Evolutionary conservation across 169 alveolate species (phyloP), one percentile per base, ranked within the genome.

Genomic region (Eimeria brunetti): DNA sequence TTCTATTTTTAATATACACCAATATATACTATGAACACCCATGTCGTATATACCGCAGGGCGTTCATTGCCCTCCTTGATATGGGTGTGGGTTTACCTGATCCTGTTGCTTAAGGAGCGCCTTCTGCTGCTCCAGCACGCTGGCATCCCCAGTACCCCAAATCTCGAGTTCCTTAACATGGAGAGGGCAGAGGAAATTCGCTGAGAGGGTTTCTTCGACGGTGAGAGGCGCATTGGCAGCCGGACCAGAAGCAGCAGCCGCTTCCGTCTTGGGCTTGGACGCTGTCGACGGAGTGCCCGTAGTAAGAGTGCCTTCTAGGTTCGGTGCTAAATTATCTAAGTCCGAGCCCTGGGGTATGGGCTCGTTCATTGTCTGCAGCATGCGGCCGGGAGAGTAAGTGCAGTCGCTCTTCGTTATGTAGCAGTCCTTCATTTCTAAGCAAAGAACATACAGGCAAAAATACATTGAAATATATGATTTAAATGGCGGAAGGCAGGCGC

Each of bases 81-180:
- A n/a, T n/a, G n/a, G n/a, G n/a, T 33, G 88, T 12, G 6, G 12
- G 7, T 36, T 27, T 44, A 91, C 95, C 95, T 91, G 91, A 8
- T 91, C 95, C 33, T 91, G 91, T 62, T 78, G 80, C 30, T 80
- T 78, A 36, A 58, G 20, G 73, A 86, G 91, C 30, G 44, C 76
- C 41, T n/a, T 84, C 91, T 95, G 96, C 73, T 95, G 95, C 30
- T 83, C 88, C 86, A 88, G n/a, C 24, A 95, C 67, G 36, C 83
- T 58, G 46, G 71, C 95, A 41, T 88, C 96, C 6, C 96, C 96
- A 14, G 94, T 75, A 1, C 95, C 95, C 96, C 96, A 95, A 36
- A 95, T 88, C 33, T 95, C 96, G 30, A 95, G 85, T 76, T 89
- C 95, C n/a, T 73, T 85, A 3, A 95, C 95, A 44, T 95, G 71